Conservation (phyloP, 1,284 basidiomycete genomes). For the Heterobasidion parviporum region DNA sequence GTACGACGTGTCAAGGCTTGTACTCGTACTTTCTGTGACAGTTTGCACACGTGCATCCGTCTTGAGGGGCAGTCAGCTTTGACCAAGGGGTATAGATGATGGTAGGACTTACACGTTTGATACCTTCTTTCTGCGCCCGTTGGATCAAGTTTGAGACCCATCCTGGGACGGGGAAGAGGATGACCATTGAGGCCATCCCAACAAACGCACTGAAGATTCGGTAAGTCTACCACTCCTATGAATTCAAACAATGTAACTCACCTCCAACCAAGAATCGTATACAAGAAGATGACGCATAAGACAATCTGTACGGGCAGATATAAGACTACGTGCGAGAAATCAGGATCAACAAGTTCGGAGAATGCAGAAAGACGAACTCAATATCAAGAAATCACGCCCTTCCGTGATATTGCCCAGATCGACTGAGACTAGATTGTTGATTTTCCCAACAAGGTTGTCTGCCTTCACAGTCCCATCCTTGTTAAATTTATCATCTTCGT, state of each 20-base stretch:
- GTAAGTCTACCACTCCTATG: neutral
- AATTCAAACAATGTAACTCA: slow-evolving; percentile 8
- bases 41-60: slow-evolving; percentile 42
- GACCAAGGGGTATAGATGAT: slow-evolving; percentile 14
- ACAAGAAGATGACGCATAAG: slow-evolving; percentile 34
- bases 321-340: slow-evolving; percentile 15
- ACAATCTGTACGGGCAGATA: slow-evolving; percentile 27
- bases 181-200: slow-evolving; percentile 43
- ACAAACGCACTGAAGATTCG: slow-evolving; percentile 29
- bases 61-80: slow-evolving; percentile 13
- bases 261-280: slow-evolving; percentile 41
- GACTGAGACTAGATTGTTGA: slow-evolving; percentile 36
- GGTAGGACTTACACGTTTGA: slow-evolving; percentile 19
- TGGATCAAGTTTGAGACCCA: slow-evolving; percentile 22
- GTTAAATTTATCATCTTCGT: slow-evolving; percentile 2
- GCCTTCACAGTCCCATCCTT: slow-evolving; percentile 15
- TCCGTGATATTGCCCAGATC: slow-evolving; percentile 26
- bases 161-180: slow-evolving; percentile 44
- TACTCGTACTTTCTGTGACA: slow-evolving; percentile 35
- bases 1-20: neutral
- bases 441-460: slow-evolving; percentile 37
- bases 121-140: slow-evolving; percentile 20
- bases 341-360: neutral
- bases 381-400: slow-evolving; percentile 24
- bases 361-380: slow-evolving; percentile 11